Percentiles rank a stretch among this genome's conserved stretches.
Conservation (phyloP, 2,329 filamentous ascomycete species). For the Aspergillus pseudoglaucus region DNA sequence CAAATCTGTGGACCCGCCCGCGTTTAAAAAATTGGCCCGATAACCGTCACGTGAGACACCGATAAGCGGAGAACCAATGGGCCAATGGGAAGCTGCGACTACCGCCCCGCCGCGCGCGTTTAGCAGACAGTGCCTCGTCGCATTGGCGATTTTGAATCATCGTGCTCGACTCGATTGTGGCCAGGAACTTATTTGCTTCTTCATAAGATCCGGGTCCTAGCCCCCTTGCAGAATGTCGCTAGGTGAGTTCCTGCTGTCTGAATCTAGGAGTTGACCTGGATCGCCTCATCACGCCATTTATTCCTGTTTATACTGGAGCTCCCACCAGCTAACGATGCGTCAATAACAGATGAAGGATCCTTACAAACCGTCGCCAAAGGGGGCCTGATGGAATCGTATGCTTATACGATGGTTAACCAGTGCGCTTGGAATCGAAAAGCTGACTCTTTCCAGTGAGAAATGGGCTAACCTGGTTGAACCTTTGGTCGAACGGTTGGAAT, state of each 20-base stretch:
- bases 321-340: background rate
- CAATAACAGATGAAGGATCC: conserved; percentile 42
- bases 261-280: background rate
- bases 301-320: background rate
- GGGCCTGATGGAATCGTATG: conserved; percentile 55
- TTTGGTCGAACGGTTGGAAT: conserved; percentile 63
- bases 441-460: conserved; percentile 48
- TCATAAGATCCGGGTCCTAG: conserved; percentile 1
- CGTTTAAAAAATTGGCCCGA: conserved; percentile 2
- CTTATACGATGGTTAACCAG: background rate
- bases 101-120: conserved; percentile 6
- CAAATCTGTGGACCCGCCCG: no score
- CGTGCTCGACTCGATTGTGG: background rate
- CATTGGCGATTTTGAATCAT: background rate
- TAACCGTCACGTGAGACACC: conserved; percentile 15
- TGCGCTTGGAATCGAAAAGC: conserved; percentile 8
- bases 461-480: conserved; percentile 64
- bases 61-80: conserved; percentile 15
- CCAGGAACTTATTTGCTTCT: background rate
- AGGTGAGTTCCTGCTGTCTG: conserved; percentile 14
- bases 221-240: conserved; percentile 24
- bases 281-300: background rate
- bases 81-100: conserved; percentile 9
- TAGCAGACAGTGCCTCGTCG: background rate
- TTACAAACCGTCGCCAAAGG: conserved; percentile 52